phyloP scores from a whole-genome alignment of 371 early-diverging fungal genomes.

The Parasitella parasitica region DNA sequence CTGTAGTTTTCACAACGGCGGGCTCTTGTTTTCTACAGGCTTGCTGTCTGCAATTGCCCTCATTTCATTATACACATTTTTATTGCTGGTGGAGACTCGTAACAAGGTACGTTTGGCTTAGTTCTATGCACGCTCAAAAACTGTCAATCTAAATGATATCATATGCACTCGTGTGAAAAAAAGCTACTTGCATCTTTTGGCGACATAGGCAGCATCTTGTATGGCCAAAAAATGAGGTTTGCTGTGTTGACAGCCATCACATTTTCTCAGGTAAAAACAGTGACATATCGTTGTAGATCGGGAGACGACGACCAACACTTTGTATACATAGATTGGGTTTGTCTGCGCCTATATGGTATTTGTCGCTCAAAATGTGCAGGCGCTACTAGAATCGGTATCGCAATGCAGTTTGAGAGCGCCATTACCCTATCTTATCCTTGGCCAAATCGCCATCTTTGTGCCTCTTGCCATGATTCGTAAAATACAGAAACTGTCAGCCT shows the following conservation, averaged over 20 bases:
- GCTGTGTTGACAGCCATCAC: conserved; percentile 69
- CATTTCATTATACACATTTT: conserved; percentile 66
- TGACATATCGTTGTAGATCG: background rate
- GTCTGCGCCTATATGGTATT: conserved; percentile 87
- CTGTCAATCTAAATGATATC: too few relatives aligned
- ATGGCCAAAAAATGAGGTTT: conserved; percentile 64
- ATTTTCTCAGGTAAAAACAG: conserved; percentile 60
- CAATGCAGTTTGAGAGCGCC: conserved; percentile 50
- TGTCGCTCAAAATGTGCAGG: conserved; percentile 80
- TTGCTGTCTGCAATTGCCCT: conserved; percentile 54
- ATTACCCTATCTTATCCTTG: conserved; percentile 56
- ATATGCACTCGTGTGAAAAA: too few relatives aligned
- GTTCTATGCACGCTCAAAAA: too few relatives aligned
- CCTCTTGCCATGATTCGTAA: conserved; percentile 82
- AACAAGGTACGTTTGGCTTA: too few relatives aligned
- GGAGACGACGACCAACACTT: background rate
- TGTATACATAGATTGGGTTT: conserved; percentile 67
- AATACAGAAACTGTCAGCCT: conserved; percentile 75
- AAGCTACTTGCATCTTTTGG: conserved; percentile 72
- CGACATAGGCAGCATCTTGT: conserved; percentile 74
- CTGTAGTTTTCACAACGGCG: conserved; percentile 67
- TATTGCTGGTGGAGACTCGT: conserved; percentile 60
- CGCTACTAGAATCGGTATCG: conserved; percentile 61
- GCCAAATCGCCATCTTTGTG: conserved; percentile 73
- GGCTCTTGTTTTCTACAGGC: conserved; percentile 59